Percentiles rank a stretch among this genome's conserved stretches.
phyloP scores from a whole-genome alignment of 129 eudicot genomes.

The Heracleum sosnowskyi region DNA sequence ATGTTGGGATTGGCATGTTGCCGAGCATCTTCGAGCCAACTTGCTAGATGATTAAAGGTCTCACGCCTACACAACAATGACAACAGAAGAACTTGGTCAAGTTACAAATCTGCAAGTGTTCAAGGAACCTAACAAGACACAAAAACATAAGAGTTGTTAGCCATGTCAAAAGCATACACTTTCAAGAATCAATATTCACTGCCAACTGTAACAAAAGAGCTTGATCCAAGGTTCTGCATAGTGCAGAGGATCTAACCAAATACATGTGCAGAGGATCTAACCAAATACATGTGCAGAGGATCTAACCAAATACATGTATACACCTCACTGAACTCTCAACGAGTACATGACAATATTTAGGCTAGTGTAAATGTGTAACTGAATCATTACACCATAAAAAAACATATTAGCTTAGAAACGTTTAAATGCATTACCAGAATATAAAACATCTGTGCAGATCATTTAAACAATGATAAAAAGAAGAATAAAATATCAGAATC shows the following conservation, averaged over 20 bases:
- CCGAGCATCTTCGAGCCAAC: conserved; percentile 95
- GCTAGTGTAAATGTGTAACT: background rate
- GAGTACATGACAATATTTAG: background rate
- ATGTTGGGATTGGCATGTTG: conserved; percentile 92
- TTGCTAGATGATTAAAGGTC: conserved; percentile 84
- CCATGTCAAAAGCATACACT: background rate
- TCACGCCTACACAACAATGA: conserved; percentile 43
- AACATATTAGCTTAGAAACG: background rate
- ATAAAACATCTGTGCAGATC: background rate
- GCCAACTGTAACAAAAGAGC: background rate
- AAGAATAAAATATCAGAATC: background rate
- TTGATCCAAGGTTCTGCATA: background rate
- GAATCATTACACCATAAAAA: background rate
- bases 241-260: background rate
- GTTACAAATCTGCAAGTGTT: background rate
- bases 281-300: background rate
- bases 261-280: background rate
- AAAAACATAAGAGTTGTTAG: background rate
- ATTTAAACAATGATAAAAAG: background rate
- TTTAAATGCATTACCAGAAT: background rate
- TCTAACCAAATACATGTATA: background rate
- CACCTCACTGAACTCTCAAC: background rate
- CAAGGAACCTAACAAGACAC: background rate
- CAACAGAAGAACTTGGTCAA: background rate
- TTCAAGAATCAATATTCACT: background rate